Conservation (phyloP, 2,329 filamentous ascomycete species). For the Fusarium globosum region DNA sequence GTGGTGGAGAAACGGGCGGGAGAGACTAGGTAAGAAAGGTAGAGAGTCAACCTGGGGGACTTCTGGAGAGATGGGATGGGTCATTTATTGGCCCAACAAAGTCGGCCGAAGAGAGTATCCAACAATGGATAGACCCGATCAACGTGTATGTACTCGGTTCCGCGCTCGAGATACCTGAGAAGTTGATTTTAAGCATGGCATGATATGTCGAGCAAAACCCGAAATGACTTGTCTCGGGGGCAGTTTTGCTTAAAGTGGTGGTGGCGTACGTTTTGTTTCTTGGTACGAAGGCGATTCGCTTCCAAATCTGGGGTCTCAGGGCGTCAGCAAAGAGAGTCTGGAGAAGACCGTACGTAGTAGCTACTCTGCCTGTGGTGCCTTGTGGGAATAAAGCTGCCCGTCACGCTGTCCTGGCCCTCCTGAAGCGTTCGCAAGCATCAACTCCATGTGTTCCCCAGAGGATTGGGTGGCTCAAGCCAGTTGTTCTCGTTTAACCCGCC, state of each 20-base stretch:
- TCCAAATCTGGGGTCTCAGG: slow-evolving; percentile 17
- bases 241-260: slow-evolving; percentile 26
- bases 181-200: slow-evolving; percentile 6
- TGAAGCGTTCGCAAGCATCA: slow-evolving; percentile 10
- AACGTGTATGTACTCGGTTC: slow-evolving; percentile 18
- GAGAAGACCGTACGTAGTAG: slow-evolving; percentile 12
- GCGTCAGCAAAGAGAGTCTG: slow-evolving; percentile 7
- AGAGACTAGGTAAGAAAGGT: slow-evolving; percentile 28
- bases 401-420: slow-evolving; percentile 1
- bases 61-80: slow-evolving; percentile 39
- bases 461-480: slow-evolving; percentile 25
- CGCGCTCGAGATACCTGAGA: slow-evolving; percentile 20
- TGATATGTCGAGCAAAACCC: slow-evolving; percentile 31
- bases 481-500: slow-evolving; percentile 32
- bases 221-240: slow-evolving; percentile 21
- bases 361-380: neutral
- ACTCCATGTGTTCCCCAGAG: slow-evolving; percentile 26
- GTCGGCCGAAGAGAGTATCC: slow-evolving; percentile 18
- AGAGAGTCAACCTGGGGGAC: slow-evolving; percentile 35
- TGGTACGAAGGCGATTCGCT: slow-evolving; percentile 12
- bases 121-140: slow-evolving; percentile 18
- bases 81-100: slow-evolving; percentile 32
- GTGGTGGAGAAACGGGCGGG: slow-evolving; percentile 42
- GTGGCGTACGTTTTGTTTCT: slow-evolving; percentile 20
- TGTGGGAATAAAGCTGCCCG: neutral